phyloP scores from a whole-genome alignment of 176 grass and related monocot genomes.

The Oryza officinalis region DNA sequence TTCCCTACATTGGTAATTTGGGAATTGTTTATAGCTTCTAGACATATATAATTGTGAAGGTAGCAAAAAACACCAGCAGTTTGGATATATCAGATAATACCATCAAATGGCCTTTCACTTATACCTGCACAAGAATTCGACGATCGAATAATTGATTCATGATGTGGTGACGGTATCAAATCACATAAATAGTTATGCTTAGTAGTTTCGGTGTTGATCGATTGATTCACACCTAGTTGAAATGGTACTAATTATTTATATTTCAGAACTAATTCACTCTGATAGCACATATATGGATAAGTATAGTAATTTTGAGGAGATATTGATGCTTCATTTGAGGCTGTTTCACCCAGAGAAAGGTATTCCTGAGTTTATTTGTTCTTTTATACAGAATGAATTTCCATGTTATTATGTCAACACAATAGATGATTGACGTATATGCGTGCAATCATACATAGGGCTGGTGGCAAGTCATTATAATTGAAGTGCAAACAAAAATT shows the following conservation, averaged over 20 bases:
- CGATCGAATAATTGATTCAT: not conserved
- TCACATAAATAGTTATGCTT: no score
- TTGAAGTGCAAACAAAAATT: slow-evolving; percentile 13
- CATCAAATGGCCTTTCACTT: no score
- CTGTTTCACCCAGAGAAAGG: not conserved
- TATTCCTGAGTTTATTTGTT: not conserved
- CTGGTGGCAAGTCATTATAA: not conserved
- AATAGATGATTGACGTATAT: slow-evolving; percentile 5
- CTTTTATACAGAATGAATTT: not conserved
- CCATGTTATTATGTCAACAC: not conserved
- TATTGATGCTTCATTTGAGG: not conserved
- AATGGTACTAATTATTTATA: not conserved
- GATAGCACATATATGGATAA: not conserved
- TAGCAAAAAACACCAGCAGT: no score
- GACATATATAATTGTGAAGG: no score
- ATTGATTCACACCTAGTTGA: not conserved
- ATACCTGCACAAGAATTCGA: no score
- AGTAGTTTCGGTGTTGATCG: not conserved
- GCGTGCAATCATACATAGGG: not conserved
- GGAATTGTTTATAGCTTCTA: no score
- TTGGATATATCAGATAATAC: no score
- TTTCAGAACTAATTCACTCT: not conserved
- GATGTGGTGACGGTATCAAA: not conserved
- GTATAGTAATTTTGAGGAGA: not conserved
- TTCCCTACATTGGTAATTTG: no score